Base-by-base conservation (phyloP, 2,329 filamentous ascomycete species). In the Truncatella angustata region DNA sequence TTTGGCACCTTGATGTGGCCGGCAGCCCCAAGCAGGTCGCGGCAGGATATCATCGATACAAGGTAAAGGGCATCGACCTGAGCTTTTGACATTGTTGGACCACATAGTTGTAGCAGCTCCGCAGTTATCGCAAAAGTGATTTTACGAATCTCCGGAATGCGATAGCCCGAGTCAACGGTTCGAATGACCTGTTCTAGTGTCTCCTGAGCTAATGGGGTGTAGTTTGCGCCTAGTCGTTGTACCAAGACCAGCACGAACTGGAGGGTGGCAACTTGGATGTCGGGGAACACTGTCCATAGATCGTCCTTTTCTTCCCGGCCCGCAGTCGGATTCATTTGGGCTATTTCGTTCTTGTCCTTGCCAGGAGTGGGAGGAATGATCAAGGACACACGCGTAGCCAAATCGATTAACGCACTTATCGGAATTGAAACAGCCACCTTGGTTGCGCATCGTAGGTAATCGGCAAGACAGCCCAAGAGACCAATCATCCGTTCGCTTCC, bases 261-360 rank as follows among this genome's bases (percentile, higher is more conserved):
- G 50, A 96, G 72, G n/a, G 83, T 80, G 12, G 87, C 84, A 12
- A 85, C 70, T 63, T 97, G 91, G 35, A 97, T 81, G 9, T 80
- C 76, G 4, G 92, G 89, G 10, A 97, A 76, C 16, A 82, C 75
- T 43, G 80, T 73, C 82, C 88, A 92, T 3, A 97, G 77, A 40
- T 86, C 82, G 49, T 96, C 90, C 55, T 87, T 86, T 69, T 97
- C 93, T 46, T 95, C 89, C 55, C 87, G 82, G 28, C 85, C 80
- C 56, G 94, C 82, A 56, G 90, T 86, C 6, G 85, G 77, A 60
- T 91, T 92, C 54, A 85, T 76, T 54, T 86, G 81, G n/a, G 83
- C 70, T 2, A 73, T 75, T 58, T 75, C 75, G 18, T 67, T 69
- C 54, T 76, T 76, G 54, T 67, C 72, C 64, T 63, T 76, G 58